A percentile compares a stretch with the other conserved stretches of the same genome.
These are phyloP conservation scores for Ophiocordyceps australis DNA, from an alignment of 2,329 filamentous ascomycete genomes.

Conservation along the genomic window DNA sequence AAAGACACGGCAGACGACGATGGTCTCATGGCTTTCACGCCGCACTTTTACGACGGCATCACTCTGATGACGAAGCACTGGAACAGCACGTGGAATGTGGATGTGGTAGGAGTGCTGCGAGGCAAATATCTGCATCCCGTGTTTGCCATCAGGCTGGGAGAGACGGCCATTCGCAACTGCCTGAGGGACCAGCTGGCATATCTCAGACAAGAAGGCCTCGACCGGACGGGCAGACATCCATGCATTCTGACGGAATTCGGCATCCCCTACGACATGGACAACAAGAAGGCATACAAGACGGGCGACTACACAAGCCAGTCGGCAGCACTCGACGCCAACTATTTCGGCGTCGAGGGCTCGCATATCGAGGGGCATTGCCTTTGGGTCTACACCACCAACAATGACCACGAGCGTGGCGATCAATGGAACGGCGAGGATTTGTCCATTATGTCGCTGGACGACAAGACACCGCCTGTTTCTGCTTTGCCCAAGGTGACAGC, in stretches of 20 bases:
- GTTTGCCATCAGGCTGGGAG: constrained; percentile 83
- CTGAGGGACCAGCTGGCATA: constrained; percentile 73
- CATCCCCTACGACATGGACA: constrained; percentile 97
- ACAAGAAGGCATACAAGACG: constrained; percentile 86
- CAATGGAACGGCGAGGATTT: constrained; percentile 97
- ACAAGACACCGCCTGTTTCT: constrained; percentile 42
- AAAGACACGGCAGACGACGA: constrained; percentile 84
- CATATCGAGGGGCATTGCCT: constrained; percentile 70
- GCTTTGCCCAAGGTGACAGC: constrained; percentile 23
- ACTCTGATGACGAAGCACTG: constrained; percentile 97
- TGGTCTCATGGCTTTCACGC: constrained; percentile 74
- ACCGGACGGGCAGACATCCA: constrained; percentile 76
- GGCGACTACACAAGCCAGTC: constrained; percentile 90
- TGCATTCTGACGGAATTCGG: constrained; percentile 89
- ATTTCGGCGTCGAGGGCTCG: constrained; percentile 78
- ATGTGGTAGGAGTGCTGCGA: constrained; percentile 80
- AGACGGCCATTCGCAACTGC: constrained; percentile 86
- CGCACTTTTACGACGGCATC: constrained; percentile 93
- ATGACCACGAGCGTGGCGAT: constrained; percentile 78
- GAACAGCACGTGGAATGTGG: constrained; percentile 95
- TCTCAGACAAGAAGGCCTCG: constrained; percentile 71
- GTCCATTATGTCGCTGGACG: constrained; percentile 75
- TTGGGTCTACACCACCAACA: constrained; percentile 74
- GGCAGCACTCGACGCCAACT: constrained; percentile 87
- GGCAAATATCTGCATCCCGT: constrained; percentile 78